Conservation (phyloP, 768 basidiomycete species). For the Lentinula guzmanii region DNA sequence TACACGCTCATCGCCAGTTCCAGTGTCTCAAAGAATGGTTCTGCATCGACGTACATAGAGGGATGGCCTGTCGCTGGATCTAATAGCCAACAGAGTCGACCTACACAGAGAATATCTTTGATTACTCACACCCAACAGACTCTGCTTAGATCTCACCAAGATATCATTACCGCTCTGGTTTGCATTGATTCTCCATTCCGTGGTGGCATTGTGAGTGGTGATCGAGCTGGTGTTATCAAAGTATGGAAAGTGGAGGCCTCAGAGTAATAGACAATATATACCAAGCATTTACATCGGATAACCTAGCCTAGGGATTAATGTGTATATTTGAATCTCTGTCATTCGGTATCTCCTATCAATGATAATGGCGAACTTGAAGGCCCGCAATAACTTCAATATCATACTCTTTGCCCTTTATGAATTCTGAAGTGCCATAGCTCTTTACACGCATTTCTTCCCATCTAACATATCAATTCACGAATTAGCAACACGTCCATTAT, state of each 20-base stretch:
- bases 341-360: not conserved
- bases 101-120: slow-evolving; percentile 70
- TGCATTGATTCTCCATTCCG: slow-evolving; percentile 92
- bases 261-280: not conserved
- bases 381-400: slow-evolving; percentile 28
- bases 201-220: slow-evolving; percentile 88
- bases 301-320: not conserved
- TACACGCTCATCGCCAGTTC: not conserved
- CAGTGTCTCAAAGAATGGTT: slow-evolving; percentile 34
- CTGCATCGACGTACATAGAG: slow-evolving; percentile 53
- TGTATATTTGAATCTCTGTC: not conserved
- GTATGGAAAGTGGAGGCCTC: slow-evolving; percentile 72
- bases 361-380: slow-evolving; percentile 17
- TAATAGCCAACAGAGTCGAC: slow-evolving; percentile 52
- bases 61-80: slow-evolving; percentile 46
- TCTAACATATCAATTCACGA: slow-evolving; percentile 7
- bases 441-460: slow-evolving; percentile 27
- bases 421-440: slow-evolving; percentile 23
- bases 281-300: not conserved
- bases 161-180: slow-evolving; percentile 79
- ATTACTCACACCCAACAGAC: slow-evolving; percentile 82
- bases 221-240: slow-evolving; percentile 84
- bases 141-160: slow-evolving; percentile 82
- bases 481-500: not conserved
- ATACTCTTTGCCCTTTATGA: slow-evolving; percentile 27